Conservation (phyloP, 192 early-diverging fungal genomes). For the Umbelopsis sp. region DNA sequence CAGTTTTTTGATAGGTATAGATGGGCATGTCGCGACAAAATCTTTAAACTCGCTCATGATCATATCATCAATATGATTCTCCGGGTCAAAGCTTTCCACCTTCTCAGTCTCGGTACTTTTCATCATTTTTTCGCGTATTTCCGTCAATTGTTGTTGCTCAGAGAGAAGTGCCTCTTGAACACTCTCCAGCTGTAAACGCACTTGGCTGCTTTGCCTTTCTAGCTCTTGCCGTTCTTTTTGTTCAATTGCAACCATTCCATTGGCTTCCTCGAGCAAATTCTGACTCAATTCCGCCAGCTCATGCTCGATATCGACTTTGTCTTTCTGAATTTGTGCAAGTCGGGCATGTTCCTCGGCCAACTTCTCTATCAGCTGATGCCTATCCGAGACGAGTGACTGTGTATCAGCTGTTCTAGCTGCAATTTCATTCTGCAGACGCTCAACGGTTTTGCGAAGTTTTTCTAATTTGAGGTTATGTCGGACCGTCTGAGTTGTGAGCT, state of each 20-base stretch:
- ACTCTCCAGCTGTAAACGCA: slow-evolving; percentile 61
- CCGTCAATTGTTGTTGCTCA: slow-evolving; percentile 77
- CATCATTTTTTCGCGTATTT: slow-evolving; percentile 77
- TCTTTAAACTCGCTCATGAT: slow-evolving; percentile 86
- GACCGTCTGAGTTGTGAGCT: slow-evolving; percentile 24
- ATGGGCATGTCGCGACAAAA: slow-evolving; percentile 70
- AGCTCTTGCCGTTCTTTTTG: slow-evolving; percentile 55
- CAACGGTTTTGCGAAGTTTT: slow-evolving; percentile 52
- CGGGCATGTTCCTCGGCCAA: slow-evolving; percentile 78
- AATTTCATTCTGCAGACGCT: slow-evolving; percentile 69
- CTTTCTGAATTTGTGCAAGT: slow-evolving; percentile 79
- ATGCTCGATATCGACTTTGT: slow-evolving; percentile 83
- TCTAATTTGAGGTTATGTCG: slow-evolving; percentile 61
- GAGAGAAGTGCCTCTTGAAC: slow-evolving; percentile 58
- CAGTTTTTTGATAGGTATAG: slow-evolving; percentile 70
- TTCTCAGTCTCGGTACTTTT: slow-evolving; percentile 47
- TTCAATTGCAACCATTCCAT: slow-evolving; percentile 81
- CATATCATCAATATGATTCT: slow-evolving; percentile 67
- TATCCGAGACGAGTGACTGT: slow-evolving; percentile 58
- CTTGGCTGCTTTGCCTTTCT: slow-evolving; percentile 45
- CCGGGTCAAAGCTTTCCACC: slow-evolving; percentile 36
- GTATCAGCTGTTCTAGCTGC: slow-evolving; percentile 69
- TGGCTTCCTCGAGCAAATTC: slow-evolving; percentile 92
- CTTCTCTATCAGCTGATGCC: slow-evolving; percentile 69
- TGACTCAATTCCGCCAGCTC: slow-evolving; percentile 91